A percentile compares a stretch with the other conserved stretches of the same genome.
Evolutionary conservation across 2,329 filamentous ascomycete species (phyloP).

Genomic region (Aspergillus terreus): DNA sequence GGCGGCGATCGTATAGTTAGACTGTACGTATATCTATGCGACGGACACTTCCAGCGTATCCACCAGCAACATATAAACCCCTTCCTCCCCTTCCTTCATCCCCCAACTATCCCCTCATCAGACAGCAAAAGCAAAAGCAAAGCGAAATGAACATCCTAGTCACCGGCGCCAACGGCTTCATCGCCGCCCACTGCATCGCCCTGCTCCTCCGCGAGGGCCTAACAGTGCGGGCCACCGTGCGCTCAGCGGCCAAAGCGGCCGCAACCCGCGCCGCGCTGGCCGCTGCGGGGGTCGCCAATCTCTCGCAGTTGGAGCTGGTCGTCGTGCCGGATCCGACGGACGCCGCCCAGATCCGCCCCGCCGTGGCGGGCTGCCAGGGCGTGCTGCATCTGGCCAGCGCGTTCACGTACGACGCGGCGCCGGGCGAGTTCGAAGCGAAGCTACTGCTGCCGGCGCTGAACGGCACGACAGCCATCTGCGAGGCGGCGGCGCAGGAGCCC

Average conservation of each 20-base stretch:
- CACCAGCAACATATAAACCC: neutral
- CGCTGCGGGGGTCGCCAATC: conserved; percentile 5
- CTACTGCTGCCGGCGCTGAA: conserved; percentile 26
- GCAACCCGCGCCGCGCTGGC: conserved; percentile 9
- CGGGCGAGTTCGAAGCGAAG: conserved; percentile 26
- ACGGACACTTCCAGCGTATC: neutral
- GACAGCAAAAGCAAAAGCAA: neutral
- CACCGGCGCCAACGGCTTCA: conserved; percentile 23
- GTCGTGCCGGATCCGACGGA: conserved; percentile 17
- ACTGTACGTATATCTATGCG: neutral
- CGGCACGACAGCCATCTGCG: conserved; percentile 24
- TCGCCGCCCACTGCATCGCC: conserved; percentile 21
- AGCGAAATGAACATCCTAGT: conserved; percentile 15
- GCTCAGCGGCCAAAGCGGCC: conserved; percentile 13
- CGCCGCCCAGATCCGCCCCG: conserved; percentile 2
- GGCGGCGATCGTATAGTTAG: too few relatives aligned
- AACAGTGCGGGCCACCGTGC: conserved; percentile 20
- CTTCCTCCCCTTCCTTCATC: too few relatives aligned
- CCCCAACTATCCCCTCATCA: neutral
- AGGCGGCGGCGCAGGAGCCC: conserved; percentile 16
- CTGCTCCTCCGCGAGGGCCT: conserved; percentile 12
- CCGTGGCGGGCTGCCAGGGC: conserved; percentile 13
- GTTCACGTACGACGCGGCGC: conserved; percentile 23
- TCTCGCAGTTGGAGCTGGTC: conserved; percentile 9
- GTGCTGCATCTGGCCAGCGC: conserved; percentile 27